phyloP scores from a whole-genome alignment of 2,329 filamentous ascomycete species.

The Aspergillus pseudoterreus region DNA sequence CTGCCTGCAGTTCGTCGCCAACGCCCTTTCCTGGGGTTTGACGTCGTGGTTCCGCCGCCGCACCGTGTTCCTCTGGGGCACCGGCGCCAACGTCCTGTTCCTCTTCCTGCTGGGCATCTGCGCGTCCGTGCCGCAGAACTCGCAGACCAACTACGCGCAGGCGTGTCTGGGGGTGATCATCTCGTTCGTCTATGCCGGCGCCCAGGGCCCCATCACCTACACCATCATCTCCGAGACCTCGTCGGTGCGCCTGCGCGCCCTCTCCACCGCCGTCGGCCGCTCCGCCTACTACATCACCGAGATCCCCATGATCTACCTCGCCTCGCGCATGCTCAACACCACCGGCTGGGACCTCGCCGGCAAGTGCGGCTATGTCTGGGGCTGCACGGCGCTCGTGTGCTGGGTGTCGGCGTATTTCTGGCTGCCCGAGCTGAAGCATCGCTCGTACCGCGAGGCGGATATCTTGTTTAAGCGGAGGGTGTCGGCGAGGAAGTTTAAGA shows the following conservation, averaged over 20 bases:
- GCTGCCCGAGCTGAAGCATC: constrained; percentile 45
- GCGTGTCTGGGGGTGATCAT: constrained; percentile 37
- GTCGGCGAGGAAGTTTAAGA: constrained; percentile 44
- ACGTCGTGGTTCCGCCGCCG: constrained; percentile 39
- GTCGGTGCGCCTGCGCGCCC: constrained; percentile 34
- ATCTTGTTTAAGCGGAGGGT: constrained; percentile 44
- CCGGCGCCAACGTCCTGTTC: constrained; percentile 30
- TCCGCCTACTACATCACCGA: constrained; percentile 42
- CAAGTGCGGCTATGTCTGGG: constrained; percentile 50
- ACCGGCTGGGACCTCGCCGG: constrained; percentile 41
- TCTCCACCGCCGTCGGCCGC: constrained; percentile 39
- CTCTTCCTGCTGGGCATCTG: constrained; percentile 36
- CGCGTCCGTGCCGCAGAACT: constrained; percentile 32
- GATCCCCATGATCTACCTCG: constrained; percentile 42
- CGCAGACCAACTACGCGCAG: constrained; percentile 36
- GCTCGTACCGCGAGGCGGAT: constrained; percentile 45
- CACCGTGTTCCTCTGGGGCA: constrained; percentile 40
- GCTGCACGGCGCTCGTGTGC: constrained; percentile 40
- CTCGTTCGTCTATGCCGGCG: constrained; percentile 38
- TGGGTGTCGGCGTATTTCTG: constrained; percentile 42
- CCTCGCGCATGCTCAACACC: constrained; percentile 38
- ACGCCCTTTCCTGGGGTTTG: constrained; percentile 33
- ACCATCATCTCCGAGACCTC: constrained; percentile 39
- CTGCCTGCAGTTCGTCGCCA: constrained; percentile 34
- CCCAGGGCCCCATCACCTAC: constrained; percentile 36